Evolutionary conservation across 352 stramenopile species (phyloP), one percentile per base, ranked within the genome.

Genomic region (Phytophthora cajani): DNA sequence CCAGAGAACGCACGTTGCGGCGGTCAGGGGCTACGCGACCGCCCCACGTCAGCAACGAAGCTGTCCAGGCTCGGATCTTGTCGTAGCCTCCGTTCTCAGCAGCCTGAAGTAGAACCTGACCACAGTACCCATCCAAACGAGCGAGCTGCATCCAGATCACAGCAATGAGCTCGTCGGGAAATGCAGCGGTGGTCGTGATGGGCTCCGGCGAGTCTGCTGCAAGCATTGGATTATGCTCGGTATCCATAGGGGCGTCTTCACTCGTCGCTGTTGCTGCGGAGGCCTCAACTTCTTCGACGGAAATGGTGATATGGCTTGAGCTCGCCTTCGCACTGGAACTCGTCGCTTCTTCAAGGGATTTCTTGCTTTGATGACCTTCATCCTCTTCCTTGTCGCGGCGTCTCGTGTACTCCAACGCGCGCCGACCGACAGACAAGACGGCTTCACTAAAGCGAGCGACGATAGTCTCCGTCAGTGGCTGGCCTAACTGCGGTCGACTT

Each of bases 111-210:
- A 96, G 78, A 44, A 82, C 89, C 56, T 96, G 87, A 0, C 89
- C 89, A 32, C 89, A 96, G 52, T 94, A 92, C 3, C 87, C 89
- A 32, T 96, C 89, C 50, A 95, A 40, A 21, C 83, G 88, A 21
- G 88, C 89, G 7, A 95, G 62, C 12, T 91, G 78, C 83, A 94
- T 96, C 89, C 89, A 96, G 21, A 94, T 64, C n/a, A 91, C 75
- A 0, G 87, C 82, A 16, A 96, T 58, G 6, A 95, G 55, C 58
- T 95, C 85, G 57, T 90, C 77, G 0, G 87, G 78, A 27, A 94
- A 92, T 2, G 67, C 63, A 16, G 78, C 51, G 4, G 76, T 63
- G 0, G 60, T 63, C 27, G 70, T 54, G 75, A 71, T 54, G 64
- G 72, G 19, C 44, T 56, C 56, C 46, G 60, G 38, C 16, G 5